Evolutionary conservation across 2,329 filamentous ascomycete genomes (phyloP), one percentile per base, ranked within the genome.

Genomic region (Zymoseptoria ardabiliae): DNA sequence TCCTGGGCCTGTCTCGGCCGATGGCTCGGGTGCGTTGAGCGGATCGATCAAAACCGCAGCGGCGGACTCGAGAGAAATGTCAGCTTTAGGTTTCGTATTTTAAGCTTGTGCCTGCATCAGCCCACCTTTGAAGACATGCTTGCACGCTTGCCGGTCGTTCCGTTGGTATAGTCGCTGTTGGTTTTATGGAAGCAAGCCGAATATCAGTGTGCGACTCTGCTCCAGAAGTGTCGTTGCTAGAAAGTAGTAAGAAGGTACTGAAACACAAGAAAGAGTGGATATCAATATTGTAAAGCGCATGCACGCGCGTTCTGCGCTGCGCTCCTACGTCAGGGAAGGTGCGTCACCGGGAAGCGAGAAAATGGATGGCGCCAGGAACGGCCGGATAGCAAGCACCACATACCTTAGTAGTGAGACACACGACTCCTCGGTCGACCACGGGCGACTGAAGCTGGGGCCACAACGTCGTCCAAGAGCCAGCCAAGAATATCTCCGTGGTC

Each of bases 21-120:
- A 83, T 13, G 87, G 87, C 62, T 89, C 85, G 9, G 85, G 85
- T 21, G 81, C 86, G 66, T 79, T 85, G 62, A 91, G 77, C 64
- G 88, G 88, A 66, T 88, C 85, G 64, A 90, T 82, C 51, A 91
- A 77, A 69, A 87, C 85, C 68, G 83, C 81, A 21, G 63, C 60
- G 56, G 80, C 77, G 50, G 86, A 85, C 87, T 90, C 17, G 69
- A 20, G 17, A 45, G 60, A 30, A 41, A 55, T 55, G 58, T 70
- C 57, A 65, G 65, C 55, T 50, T 45, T 45, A n/a, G 17, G 35
- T 6, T 45, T 45, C 35, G 35, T 45, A 45, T 45, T 45, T 45
- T 45, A 45, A 45, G 35, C 13, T 45, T 45, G 35, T 45, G 35
- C 35, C 35, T 45, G 35, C 35, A 45, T 13, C n/a, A 45, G 35